Evolutionary conservation across 179 eudicot genomes (phyloP), one percentile per base, ranked within the genome.

Genomic region (Pouteria campechiana): DNA sequence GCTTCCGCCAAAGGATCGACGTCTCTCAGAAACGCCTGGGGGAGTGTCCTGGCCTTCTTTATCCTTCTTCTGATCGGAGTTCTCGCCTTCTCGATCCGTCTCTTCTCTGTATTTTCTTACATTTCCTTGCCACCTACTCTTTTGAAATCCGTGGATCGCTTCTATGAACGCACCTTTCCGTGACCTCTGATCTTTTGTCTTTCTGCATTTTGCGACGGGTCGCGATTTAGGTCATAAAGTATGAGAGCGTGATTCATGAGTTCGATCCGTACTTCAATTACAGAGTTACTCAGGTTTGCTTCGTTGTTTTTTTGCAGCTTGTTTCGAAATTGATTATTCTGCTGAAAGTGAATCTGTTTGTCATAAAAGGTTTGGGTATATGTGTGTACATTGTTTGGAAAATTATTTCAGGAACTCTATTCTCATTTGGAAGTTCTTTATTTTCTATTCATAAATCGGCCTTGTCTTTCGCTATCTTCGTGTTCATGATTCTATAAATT

Each of bases 201-300:
- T 27, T 5, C 12, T 32, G 5, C 21, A 39, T 41, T 3, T 15
- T 14, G 17, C 6, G 37, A 20, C 43, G 22, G 2, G 18, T 46
- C 19, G 2, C 25, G n/a, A 5, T 49, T 35, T 81, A 89, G 97
- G 95, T 85, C 15, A 89, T 89, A 19, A 85, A 85, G 67, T 89
- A 89, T 28, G 97, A 85, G 71, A 85, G 95, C 45, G 94, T 89
- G 15, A 89, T 89, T 73, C 97, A 89, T 37, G 97, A 89, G 73
- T 89, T 89, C 48, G 97, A 89, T 72, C 95, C 97, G 14, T 89
- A 89, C 46, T 85, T 89, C 74, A 85, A 89, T 48, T 89, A 85
- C 63, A 78, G 97, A 49, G 97, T 89, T 52, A 89, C 97, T 54
- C 97, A 89, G 95, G 97, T 87, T 53, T 36, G 46, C 55, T 45